Evolutionary conservation across 305 asterid genomes (phyloP).

Genomic region (Rubia tinctorum): DNA sequence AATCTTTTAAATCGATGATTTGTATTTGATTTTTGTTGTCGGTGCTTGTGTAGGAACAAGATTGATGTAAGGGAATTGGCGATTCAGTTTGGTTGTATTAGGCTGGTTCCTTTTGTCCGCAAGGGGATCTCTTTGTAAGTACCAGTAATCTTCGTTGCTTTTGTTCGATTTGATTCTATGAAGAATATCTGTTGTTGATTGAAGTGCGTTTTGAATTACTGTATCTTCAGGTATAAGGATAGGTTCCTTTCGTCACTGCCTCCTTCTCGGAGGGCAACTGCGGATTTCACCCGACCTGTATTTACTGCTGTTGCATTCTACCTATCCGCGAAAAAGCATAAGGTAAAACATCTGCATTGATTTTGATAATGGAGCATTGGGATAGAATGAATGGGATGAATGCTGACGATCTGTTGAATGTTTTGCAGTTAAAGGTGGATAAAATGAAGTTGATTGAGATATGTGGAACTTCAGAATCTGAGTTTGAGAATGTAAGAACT

Average conservation of each 20-base stretch:
- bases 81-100: conserved; percentile 84
- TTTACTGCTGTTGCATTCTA: conserved; percentile 82
- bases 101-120: conserved; percentile 74
- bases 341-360: conserved; percentile 38
- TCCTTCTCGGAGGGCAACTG: conserved; percentile 63
- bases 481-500: conserved; percentile 61
- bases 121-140: conserved; percentile 74
- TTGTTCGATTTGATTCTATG: not conserved
- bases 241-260: conserved; percentile 87
- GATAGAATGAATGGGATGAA: not conserved
- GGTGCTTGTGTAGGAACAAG: conserved; percentile 51
- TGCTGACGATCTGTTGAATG: not conserved
- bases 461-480: conserved; percentile 90
- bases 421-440: conserved; percentile 80
- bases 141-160: not conserved
- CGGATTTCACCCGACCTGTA: conserved; percentile 82
- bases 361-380: not conserved
- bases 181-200: not conserved
- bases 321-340: conserved; percentile 73
- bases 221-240: conserved; percentile 59
- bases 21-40: not conserved
- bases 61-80: conserved; percentile 87
- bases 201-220: not conserved
- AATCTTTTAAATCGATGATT: not conserved
- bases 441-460: conserved; percentile 74